Evolutionary conservation across 2,329 filamentous ascomycete genomes (phyloP), one percentile per base, ranked within the genome.

Genomic region (Colletotrichum spaethianum): DNA sequence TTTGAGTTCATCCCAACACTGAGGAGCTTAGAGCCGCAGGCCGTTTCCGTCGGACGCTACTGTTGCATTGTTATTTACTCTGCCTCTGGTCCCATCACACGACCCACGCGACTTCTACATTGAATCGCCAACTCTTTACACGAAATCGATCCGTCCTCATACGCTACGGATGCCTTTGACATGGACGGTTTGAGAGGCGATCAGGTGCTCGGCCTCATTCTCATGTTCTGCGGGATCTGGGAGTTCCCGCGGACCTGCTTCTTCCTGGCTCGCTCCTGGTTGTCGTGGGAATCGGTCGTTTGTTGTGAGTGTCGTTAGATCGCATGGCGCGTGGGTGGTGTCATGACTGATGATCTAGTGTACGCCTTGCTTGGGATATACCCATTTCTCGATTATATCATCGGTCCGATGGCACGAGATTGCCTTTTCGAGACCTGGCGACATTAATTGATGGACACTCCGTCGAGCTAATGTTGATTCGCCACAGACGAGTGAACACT

Each of bases 291-390:
- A 0, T 36, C 42, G 1, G 26, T 71, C 1, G n/a, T 52, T 3
- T 3, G 48, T 1, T 11, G 68, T 71, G 31, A 33, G 68, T 62
- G 26, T 6, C 23, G 4, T 20, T n/a, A n/a, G n/a, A n/a, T n/a
- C n/a, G n/a, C n/a, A n/a, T n/a, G n/a, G n/a, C n/a, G n/a, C n/a
- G 20, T 7, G 31, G 0, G n/a, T 28, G 1, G 31, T 1, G 18
- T 12, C 1, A 3, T 26, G 20, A 1, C 33, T 60, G 23, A 67
- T 28, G 3, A 4, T 11, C 3, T 4, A 71, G 69, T 67, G 33
- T 71, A 46, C 5, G 69, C 64, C 6, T 18, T 68, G 1, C 69
- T 71, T 0, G 69, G 69, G 3, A 52, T 71, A 2, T 68, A 50
- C 18, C 69, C 69, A 2, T 71, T 71, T 18, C 9, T 68, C 26